phyloP scores from a whole-genome alignment of 805 yeast species.

The Hanseniaspora nectarophila region DNA sequence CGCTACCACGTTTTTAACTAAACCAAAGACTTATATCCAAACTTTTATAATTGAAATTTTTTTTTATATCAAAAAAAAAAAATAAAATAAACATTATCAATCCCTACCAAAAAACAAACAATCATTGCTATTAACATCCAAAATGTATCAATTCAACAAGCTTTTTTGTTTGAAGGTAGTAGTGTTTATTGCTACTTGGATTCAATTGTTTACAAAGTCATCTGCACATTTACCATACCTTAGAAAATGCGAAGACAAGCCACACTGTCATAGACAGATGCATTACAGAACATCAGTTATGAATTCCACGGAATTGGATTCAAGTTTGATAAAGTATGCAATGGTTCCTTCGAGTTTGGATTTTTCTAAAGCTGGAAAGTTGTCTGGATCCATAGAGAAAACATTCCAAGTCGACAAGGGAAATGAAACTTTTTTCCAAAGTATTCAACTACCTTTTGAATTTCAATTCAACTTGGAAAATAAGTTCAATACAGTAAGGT shows the following conservation, averaged over 20 bases:
- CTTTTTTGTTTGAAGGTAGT: neutral
- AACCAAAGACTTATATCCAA: no score
- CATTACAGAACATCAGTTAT: conserved; percentile 26
- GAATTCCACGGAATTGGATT: conserved; percentile 35
- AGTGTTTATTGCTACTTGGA: neutral
- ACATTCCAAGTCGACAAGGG: conserved; percentile 21
- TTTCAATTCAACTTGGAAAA: conserved; percentile 39
- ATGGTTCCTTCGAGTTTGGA: conserved; percentile 20
- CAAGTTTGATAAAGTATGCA: conserved; percentile 24
- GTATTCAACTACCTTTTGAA: conserved; percentile 42
- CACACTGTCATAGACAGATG: conserved; percentile 74
- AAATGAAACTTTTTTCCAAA: conserved; percentile 25
- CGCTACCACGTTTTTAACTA: neutral
- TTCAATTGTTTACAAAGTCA: neutral
- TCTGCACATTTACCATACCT: conserved; percentile 21
- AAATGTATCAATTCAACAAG: neutral
- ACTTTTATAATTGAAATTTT: no score
- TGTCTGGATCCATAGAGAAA: conserved; percentile 35
- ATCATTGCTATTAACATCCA: no score
- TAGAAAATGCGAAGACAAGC: conserved; percentile 66
- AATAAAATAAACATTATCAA: no score
- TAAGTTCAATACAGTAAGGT: conserved; percentile 43
- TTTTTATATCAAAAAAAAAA: no score
- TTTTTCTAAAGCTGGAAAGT: neutral
- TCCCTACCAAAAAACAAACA: no score